Evolutionary conservation across 352 stramenopile species (phyloP).

Genomic region (Globisporangium ultimum): DNA sequence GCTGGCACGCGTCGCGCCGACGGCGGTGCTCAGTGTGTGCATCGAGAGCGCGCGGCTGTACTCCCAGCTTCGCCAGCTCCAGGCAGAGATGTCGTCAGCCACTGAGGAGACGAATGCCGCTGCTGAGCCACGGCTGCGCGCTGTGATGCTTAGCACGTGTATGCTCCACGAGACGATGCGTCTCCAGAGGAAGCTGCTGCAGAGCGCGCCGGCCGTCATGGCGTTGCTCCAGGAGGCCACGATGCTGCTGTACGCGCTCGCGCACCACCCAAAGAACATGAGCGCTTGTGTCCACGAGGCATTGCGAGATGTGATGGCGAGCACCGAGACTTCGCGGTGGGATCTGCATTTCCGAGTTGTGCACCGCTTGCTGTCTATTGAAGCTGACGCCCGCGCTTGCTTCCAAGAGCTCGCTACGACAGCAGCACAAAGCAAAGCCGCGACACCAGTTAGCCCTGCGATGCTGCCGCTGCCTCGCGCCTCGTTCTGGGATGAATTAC

Average conservation of each 20-base stretch:
- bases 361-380: conserved; percentile 23
- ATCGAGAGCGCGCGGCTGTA: conserved; percentile 14
- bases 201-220: conserved; percentile 18
- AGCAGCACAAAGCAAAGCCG: not conserved
- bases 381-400: conserved; percentile 21
- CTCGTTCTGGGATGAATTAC: conserved; percentile 34
- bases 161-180: conserved; percentile 25
- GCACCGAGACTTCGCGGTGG: conserved; percentile 5
- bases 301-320: not conserved
- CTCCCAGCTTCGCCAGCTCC: conserved; percentile 4
- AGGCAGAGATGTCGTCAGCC: not conserved
- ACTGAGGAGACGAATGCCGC: too few species aligned
- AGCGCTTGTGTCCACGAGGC: not conserved
- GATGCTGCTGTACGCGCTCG: conserved; percentile 7
- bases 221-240: conserved; percentile 12
- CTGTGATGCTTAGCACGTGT: conserved; percentile 22
- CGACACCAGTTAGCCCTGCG: not conserved
- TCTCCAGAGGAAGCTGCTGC: conserved; percentile 25
- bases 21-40: conserved; percentile 17
- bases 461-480: conserved; percentile 8
- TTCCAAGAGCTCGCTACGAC: conserved; percentile 3
- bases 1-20: not conserved
- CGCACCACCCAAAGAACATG: conserved; percentile 2
- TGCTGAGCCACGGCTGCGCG: not conserved
- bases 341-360: conserved; percentile 17